Evolutionary conservation across 2,329 filamentous ascomycete genomes (phyloP).

Genomic region (Claviceps maximensis): DNA sequence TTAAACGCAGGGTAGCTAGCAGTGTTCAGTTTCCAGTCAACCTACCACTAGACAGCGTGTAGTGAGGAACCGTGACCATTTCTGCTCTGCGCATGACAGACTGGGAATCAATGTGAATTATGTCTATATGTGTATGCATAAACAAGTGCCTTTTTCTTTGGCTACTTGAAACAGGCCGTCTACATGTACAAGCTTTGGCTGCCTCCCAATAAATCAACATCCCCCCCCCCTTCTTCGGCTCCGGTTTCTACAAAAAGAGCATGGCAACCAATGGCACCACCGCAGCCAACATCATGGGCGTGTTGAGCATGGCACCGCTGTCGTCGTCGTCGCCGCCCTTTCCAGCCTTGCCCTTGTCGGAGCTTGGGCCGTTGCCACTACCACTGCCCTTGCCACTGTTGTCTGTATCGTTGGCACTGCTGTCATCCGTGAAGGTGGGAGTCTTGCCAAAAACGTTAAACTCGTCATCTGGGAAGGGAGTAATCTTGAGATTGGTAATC

Average conservation of each 20-base stretch:
- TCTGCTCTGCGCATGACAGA: too few relatives aligned
- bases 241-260: constrained; percentile 17
- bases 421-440: constrained; percentile 20
- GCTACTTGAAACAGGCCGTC: neutral
- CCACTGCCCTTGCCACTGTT: constrained; percentile 9
- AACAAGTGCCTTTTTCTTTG: too few relatives aligned
- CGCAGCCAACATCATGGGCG: constrained; percentile 20
- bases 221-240: too few relatives aligned
- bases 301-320: constrained; percentile 15
- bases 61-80: too few relatives aligned
- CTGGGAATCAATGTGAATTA: too few relatives aligned
- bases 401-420: constrained; percentile 9
- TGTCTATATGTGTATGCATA: too few relatives aligned
- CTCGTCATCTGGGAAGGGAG: constrained; percentile 29
- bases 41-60: too few relatives aligned
- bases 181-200: neutral
- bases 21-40: too few relatives aligned
- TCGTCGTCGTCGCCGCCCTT: constrained; percentile 9
- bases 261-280: constrained; percentile 21
- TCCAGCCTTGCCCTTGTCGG: constrained; percentile 5
- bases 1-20: too few relatives aligned
- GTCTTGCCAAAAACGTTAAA: constrained; percentile 34
- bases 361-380: constrained; percentile 8
- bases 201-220: too few relatives aligned
- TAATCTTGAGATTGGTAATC: constrained; percentile 34